Evolutionary conservation across 192 early-diverging fungal genomes (phyloP).

Genomic region (Blastocladiella britannica): DNA sequence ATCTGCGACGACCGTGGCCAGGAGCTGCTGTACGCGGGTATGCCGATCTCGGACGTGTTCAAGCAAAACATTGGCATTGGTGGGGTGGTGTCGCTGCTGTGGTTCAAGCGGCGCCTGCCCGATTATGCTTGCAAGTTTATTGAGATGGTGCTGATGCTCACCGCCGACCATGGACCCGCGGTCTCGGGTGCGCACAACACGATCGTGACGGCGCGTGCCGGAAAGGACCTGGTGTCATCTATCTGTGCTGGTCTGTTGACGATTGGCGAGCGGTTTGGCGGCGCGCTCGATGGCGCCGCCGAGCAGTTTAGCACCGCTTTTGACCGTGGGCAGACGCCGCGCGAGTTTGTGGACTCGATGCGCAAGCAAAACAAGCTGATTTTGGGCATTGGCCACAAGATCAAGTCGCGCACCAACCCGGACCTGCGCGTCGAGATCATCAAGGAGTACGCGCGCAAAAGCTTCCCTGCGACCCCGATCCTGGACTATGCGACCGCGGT

Average conservation of each 20-base stretch:
- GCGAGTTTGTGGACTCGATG: conserved; percentile 87
- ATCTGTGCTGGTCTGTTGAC: conserved; percentile 86
- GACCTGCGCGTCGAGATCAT: conserved; percentile 90
- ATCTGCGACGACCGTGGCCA: conserved; percentile 99
- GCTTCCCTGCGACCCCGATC: conserved; percentile 72
- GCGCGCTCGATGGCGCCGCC: conserved; percentile 94
- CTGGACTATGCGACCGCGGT: conserved; percentile 85
- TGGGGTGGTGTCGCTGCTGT: conserved; percentile 85
- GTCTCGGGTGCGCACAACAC: conserved; percentile 85
- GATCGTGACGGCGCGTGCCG: conserved; percentile 84
- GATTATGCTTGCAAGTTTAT: conserved; percentile 91
- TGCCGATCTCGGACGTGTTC: conserved; percentile 96
- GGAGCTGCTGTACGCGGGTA: conserved; percentile 93
- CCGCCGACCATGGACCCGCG: conserved; percentile 96
- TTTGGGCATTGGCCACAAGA: conserved; percentile 96
- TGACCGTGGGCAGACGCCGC: conserved; percentile 75
- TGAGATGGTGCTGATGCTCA: conserved; percentile 99
- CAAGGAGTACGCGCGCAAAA: conserved; percentile 70
- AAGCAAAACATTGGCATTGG: conserved; percentile 97
- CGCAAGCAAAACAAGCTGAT: conserved; percentile 93
- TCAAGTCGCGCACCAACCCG: conserved; percentile 97
- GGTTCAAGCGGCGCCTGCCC: conserved; percentile 96
- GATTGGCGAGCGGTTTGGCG: conserved; percentile 94
- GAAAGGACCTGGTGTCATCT: conserved; percentile 91
- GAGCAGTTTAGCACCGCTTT: conserved; percentile 73